A percentile compares a stretch with the other conserved stretches of the same genome.
Conservation (phyloP, 202 grass and related monocot species). For the Carex arenaria region DNA sequence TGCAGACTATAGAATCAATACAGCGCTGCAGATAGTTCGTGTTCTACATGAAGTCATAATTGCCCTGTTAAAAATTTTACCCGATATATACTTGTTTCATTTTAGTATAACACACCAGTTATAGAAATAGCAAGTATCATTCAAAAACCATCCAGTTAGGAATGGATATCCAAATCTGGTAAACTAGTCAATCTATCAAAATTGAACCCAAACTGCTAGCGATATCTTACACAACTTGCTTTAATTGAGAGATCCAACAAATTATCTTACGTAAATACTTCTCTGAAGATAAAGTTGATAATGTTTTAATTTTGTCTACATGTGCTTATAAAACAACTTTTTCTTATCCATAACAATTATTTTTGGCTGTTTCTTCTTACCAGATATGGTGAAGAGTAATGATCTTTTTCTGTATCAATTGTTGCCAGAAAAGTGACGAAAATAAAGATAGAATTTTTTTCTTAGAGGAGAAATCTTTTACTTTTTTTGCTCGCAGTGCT, state of each 20-base stretch:
- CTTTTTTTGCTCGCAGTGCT: background rate
- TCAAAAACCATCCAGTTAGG: background rate
- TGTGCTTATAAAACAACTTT: background rate
- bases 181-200: background rate
- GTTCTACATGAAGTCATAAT: too few species aligned
- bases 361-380: background rate
- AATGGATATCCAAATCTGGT: background rate
- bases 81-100: background rate
- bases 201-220: background rate
- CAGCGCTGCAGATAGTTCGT: too few species aligned
- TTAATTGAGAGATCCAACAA: background rate
- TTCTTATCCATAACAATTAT: background rate
- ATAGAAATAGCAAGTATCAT: background rate
- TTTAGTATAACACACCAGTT: background rate
- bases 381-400: background rate
- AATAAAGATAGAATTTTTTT: background rate
- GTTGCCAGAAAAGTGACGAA: background rate
- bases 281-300: background rate
- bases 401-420: background rate
- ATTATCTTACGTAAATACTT: slow-evolving; percentile 4
- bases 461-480: background rate
- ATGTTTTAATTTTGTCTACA: background rate
- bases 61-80: too few species aligned
- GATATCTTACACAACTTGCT: background rate
- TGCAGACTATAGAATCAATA: too few species aligned